Evolutionary conservation across 768 basidiomycete genomes (phyloP), one percentile per base, ranked within the genome.

Genomic region (Rhodotorula paludigena): DNA sequence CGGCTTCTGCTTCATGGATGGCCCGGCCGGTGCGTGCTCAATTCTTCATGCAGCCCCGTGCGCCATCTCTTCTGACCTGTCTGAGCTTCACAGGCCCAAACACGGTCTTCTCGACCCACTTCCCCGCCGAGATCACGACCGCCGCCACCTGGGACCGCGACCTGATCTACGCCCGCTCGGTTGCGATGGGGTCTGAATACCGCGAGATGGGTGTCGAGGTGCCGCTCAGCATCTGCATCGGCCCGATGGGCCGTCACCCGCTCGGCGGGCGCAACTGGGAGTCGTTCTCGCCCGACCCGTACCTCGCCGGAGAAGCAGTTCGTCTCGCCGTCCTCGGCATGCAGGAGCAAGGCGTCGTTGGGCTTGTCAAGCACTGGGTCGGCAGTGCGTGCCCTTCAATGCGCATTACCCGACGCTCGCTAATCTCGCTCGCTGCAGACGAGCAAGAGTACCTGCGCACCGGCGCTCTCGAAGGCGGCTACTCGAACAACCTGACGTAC

Each of bases 131-230:
- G 0, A 81, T 96, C 72, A 91, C 89, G 60, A 81, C 85, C 1
- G 93, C 90, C 9, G 82, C 90, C 11, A 89, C 92, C 82, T 91
- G 77, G 79, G 90, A 90, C 73, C 89, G 88, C 48, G 81, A 82
- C 18, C 81, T 94, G 39, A 85, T 94, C 62, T 88, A 90, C 60
- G 78, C 80, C 23, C 86, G 92, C 35, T 92, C 89, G 5, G 75
- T 84, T 6, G 86, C 84, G 48, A 88, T 96, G 85, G 92, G 91
- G n/a, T 74, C 82, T 61, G 93, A 98, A 77, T 87, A 89, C 79
- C 82, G 82, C 63, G 86, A 84, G 35, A 92, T 93, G 76, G 93
- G 93, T 30, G 86, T 89, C 53, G 84, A 96, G 73, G 80, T 93
- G 12, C 57, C 65, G 1, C 56, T 65, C 16, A 44, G 60, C 18